Conservation (phyloP, 2,329 filamentous ascomycete species). For the Lasiodiplodia theobromae region DNA sequence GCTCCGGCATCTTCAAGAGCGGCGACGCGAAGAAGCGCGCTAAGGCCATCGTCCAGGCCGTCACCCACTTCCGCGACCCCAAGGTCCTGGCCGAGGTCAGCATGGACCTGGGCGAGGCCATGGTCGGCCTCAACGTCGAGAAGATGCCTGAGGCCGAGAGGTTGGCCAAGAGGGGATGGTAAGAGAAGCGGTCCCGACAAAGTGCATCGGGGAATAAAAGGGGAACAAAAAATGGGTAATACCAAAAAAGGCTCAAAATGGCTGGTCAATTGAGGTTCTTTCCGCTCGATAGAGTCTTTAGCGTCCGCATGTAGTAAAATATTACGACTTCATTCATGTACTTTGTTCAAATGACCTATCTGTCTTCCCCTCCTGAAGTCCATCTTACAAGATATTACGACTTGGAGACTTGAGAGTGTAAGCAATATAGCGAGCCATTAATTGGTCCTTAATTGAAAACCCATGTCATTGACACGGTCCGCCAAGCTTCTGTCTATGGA, state of each 20-base stretch:
- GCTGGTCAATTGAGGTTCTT: background rate
- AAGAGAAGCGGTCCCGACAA: slow-evolving; percentile 38
- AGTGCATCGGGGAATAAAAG: background rate
- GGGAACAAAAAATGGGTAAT: background rate
- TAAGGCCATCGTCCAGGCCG: slow-evolving; percentile 92
- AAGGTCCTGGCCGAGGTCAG: slow-evolving; percentile 87
- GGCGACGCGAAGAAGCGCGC: slow-evolving; percentile 90
- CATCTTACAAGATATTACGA: background rate
- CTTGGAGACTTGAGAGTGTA: background rate
- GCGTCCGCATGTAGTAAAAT: background rate
- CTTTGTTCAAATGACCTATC: background rate
- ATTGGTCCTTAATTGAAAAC: background rate
- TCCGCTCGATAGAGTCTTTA: background rate
- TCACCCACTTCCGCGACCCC: slow-evolving; percentile 87
- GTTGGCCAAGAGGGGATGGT: slow-evolving; percentile 88
- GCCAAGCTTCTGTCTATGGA: background rate
- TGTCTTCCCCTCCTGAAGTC: background rate
- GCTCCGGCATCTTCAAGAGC: slow-evolving; percentile 96
- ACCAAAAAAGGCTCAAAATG: background rate
- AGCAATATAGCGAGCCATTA: background rate
- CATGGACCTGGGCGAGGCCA: slow-evolving; percentile 91
- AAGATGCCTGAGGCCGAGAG: slow-evolving; percentile 80
- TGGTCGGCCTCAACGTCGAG: slow-evolving; percentile 92
- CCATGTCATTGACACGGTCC: background rate
- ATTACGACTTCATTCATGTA: background rate